phyloP scores from a whole-genome alignment of 371 early-diverging fungal genomes.

The Saksenaea vasiformis region DNA sequence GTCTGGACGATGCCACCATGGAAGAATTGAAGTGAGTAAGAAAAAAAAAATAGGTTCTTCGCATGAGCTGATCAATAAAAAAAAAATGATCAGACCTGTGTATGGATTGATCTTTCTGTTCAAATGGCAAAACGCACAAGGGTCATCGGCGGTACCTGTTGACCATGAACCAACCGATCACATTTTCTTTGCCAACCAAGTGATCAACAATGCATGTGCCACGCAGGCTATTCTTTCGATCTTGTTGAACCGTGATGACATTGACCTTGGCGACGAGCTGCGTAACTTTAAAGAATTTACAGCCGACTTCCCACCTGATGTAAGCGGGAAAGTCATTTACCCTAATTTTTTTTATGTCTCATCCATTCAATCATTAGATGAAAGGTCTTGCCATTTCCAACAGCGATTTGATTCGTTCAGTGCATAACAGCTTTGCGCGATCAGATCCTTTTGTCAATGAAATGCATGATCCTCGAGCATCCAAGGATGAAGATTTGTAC shows the following conservation, averaged over 20 bases:
- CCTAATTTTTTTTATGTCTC: not conserved
- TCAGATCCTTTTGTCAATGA: slow-evolving; percentile 79
- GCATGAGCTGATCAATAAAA: no score
- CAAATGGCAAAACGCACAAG: slow-evolving; percentile 71
- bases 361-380: slow-evolving; percentile 42
- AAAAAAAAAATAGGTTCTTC: not conserved
- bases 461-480: slow-evolving; percentile 52
- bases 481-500: slow-evolving; percentile 79
- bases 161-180: slow-evolving; percentile 36
- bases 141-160: slow-evolving; percentile 25
- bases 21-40: slow-evolving; percentile 61
- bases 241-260: slow-evolving; percentile 70
- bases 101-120: slow-evolving; percentile 92
- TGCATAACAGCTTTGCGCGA: slow-evolving; percentile 87
- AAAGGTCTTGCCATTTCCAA: slow-evolving; percentile 85
- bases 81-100: slow-evolving; percentile 53
- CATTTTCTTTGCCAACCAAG: slow-evolving; percentile 82
- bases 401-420: slow-evolving; percentile 76
- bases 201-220: slow-evolving; percentile 87
- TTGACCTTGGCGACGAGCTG: slow-evolving; percentile 78
- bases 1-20: slow-evolving; percentile 65
- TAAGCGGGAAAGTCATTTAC: slow-evolving; percentile 30
- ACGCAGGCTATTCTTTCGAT: slow-evolving; percentile 93
- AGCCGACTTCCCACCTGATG: slow-evolving; percentile 77
- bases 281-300: slow-evolving; percentile 79